Conservation (phyloP, 306 rosid species). For the Medicago lupulina region DNA sequence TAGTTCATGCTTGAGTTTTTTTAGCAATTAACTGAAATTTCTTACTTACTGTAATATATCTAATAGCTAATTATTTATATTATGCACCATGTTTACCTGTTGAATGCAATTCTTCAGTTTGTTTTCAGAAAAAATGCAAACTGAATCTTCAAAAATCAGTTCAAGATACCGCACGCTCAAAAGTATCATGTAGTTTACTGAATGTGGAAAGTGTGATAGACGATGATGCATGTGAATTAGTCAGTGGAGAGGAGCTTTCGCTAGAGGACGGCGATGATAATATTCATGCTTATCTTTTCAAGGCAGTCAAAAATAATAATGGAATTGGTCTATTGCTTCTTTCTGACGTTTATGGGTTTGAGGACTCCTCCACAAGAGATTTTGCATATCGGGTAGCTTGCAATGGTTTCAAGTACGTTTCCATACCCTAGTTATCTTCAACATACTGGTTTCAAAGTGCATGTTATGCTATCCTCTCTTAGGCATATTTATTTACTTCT, state of each 20-base stretch:
- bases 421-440: conserved; percentile 1
- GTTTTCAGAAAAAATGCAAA: conserved; percentile 60
- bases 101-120: conserved; percentile 65
- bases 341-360: conserved; percentile 72
- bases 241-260: conserved; percentile 73
- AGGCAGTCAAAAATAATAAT: conserved; percentile 81
- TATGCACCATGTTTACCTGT: conserved; percentile 5
- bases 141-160: conserved; percentile 41
- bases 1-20: too few relatives aligned
- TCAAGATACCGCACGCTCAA: conserved; percentile 37
- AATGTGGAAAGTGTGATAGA: conserved; percentile 51
- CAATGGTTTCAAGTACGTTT: conserved; percentile 79
- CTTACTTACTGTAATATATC: too few relatives aligned
- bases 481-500: background rate
- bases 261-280: conserved; percentile 62
- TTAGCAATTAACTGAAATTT: too few relatives aligned
- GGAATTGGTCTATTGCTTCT: conserved; percentile 76
- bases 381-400: conserved; percentile 85
- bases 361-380: conserved; percentile 74
- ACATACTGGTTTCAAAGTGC: background rate
- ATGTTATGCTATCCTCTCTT: background rate
- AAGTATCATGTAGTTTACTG: conserved; percentile 54
- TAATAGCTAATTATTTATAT: background rate
- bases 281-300: conserved; percentile 70
- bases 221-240: conserved; percentile 81